Evolutionary conservation across 345 rosid genomes (phyloP).

Genomic region (Citrus reticulata): DNA sequence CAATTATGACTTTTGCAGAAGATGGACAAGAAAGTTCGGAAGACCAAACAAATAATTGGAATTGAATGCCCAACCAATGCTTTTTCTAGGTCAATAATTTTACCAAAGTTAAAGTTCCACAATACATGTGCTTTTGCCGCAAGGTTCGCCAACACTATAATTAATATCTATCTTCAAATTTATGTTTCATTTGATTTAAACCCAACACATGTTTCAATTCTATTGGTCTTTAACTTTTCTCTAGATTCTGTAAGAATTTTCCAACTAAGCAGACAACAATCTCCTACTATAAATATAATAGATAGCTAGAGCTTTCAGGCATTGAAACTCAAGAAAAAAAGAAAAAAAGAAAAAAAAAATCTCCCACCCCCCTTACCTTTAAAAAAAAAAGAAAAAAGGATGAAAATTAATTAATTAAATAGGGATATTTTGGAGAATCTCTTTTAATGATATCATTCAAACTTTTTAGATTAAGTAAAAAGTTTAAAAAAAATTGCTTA

Average conservation of each 20-base stretch:
- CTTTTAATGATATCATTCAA: too few species aligned
- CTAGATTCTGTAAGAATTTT: not conserved
- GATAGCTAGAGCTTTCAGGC: not conserved
- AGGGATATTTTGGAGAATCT: too few species aligned
- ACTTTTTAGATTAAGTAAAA: too few species aligned
- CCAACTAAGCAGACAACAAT: not conserved
- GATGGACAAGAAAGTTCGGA: not conserved
- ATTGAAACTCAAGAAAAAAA: not conserved
- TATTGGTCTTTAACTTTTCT: not conserved
- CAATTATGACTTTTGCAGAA: not conserved
- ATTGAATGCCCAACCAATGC: not conserved
- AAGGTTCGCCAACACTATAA: not conserved
- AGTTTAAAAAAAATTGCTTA: too few species aligned
- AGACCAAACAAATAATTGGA: not conserved
- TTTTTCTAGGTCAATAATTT: not conserved
- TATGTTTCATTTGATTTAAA: not conserved
- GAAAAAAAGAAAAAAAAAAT: too few species aligned
- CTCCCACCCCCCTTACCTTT: too few species aligned
- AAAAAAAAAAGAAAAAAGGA: too few species aligned
- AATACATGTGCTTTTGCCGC: not conserved
- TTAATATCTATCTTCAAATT: not conserved
- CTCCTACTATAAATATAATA: not conserved
- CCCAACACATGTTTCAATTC: slow-evolving; percentile 1
- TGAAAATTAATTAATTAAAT: too few species aligned
- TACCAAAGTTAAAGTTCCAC: not conserved